Base-by-base conservation (phyloP, 176 grass and related monocot genomes). In the Phoenix roebelenii region DNA sequence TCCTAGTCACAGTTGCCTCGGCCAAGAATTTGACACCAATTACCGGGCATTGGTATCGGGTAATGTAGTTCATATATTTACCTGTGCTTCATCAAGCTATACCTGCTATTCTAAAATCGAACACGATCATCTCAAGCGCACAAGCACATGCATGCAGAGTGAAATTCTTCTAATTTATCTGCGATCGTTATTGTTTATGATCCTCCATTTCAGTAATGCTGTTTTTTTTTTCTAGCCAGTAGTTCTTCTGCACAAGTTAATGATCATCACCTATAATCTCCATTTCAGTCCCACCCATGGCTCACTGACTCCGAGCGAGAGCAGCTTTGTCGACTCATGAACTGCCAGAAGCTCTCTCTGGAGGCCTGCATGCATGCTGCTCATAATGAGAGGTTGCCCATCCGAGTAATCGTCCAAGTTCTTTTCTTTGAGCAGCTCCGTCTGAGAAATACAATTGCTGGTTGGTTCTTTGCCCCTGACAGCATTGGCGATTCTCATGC, bases 331-430 rank as follows among this genome's bases (percentile, higher is more conserved):
- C 63, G 63, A 12, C 63, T 65, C 49, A 65, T 52, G 49, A 65
- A 65, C 15, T 65, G 63, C 63, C 63, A 65, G 50, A 65, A 65
- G 63, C 63, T 65, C 16, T 65, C 63, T 23, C 9, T 65, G 63
- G 63, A 65, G 51, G 63, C 63, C 49, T 28, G 63, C 49, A 65
- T 23, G 5, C 63, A 65, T 18, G 63, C 63, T 17, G 63, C 63
- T 3, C 63, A 65, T 23, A 65, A 65, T 23, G 63, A 65, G 15
- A 65, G 63, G 48, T 23, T 65, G 5, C 63, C 63, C 23, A 49
- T 65, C 22, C 18, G 63, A 18, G 63, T 65, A 9, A 10, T 65
- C 2, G 63, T 65, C 51, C 63, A 65, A 65, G 63, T 65, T 3
- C 63, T 65, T 0, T 65, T 65, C 48, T 65, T 65, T 23, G 63